These are phyloP conservation scores for Hypomontagnella monticulosa DNA, from an alignment of 495 filamentous ascomycete genomes.

Conservation along the genomic window DNA sequence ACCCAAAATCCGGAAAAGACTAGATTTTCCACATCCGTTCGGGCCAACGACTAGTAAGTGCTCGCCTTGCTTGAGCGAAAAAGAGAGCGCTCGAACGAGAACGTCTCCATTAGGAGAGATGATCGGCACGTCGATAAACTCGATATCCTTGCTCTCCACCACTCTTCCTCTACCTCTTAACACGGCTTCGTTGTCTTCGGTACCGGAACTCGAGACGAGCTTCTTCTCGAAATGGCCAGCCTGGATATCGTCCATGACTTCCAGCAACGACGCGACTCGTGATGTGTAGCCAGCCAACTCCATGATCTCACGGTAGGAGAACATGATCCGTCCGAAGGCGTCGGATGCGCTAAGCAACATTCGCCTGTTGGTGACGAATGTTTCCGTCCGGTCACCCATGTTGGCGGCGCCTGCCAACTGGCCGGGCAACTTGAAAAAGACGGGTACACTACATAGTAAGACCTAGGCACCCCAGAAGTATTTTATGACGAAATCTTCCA, in stretches of 20 bases:
- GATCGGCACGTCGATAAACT: conserved; percentile 93
- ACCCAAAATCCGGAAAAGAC: conserved; percentile 93
- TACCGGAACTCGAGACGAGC: conserved; percentile 85
- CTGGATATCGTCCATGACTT: conserved; percentile 94
- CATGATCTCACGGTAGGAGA: conserved; percentile 95
- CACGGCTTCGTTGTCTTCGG: conserved; percentile 78
- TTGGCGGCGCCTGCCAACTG: conserved; percentile 66
- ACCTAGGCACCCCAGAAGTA: conserved; percentile 99
- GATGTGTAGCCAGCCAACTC: conserved; percentile 96
- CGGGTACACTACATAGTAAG: conserved; percentile 92
- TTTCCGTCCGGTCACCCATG: conserved; percentile 92
- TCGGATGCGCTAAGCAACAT: conserved; percentile 92
- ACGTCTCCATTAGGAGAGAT: conserved; percentile 97
- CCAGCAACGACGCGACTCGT: conserved; percentile 84
- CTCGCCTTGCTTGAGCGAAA: conserved; percentile 83
- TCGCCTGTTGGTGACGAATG: conserved; percentile 92
- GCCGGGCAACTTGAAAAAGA: conserved; percentile 93
- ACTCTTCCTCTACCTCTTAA: conserved; percentile 81
- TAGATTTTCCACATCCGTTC: conserved; percentile 97
- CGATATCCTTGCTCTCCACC: conserved; percentile 80
- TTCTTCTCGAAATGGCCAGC: conserved; percentile 94
- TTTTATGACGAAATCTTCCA: conserved; percentile 99
- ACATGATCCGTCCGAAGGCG: conserved; percentile 96
- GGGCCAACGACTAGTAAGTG: conserved; percentile 96
- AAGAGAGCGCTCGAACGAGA: conserved; percentile 82